These are phyloP conservation scores for Aethionema arabicum DNA, from an alignment of 345 rosid genomes.

Conservation along the genomic window DNA sequence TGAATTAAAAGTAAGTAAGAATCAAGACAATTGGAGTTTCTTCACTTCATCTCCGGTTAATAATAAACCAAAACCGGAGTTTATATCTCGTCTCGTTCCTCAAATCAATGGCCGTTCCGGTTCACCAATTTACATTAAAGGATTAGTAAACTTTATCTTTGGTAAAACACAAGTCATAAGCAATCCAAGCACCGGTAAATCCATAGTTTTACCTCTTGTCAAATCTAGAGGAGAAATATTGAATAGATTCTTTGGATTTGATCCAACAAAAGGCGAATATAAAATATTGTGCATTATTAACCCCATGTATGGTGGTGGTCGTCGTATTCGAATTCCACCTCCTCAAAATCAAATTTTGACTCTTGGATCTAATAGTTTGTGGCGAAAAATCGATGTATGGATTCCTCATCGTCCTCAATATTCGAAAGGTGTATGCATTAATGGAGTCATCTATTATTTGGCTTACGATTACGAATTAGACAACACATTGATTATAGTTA, in stretches of 20 bases:
- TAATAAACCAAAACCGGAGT: too few relatives aligned
- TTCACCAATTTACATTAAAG: too few relatives aligned
- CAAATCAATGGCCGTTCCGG: too few relatives aligned
- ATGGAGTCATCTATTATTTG: conserved; percentile 5
- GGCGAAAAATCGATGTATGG: background rate
- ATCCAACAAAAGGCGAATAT: conserved; percentile 3
- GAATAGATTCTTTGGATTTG: conserved; percentile 11
- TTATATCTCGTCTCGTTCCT: too few relatives aligned
- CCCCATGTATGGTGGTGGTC: background rate
- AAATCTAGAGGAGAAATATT: background rate
- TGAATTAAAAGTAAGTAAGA: too few relatives aligned
- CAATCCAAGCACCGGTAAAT: conserved; percentile 17
- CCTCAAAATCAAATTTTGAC: background rate
- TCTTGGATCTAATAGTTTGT: background rate
- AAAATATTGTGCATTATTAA: conserved; percentile 13
- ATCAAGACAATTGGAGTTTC: too few relatives aligned
- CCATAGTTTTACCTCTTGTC: background rate
- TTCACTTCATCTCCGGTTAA: too few relatives aligned
- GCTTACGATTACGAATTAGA: too few relatives aligned
- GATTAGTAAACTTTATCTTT: conserved; percentile 1
- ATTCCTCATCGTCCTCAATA: background rate
- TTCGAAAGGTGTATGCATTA: background rate
- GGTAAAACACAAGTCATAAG: background rate
- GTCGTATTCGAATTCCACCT: background rate
- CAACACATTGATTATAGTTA: too few relatives aligned